Evolutionary conservation across 208 protist genomes (phyloP), one percentile per base, ranked within the genome.

Genomic region (Trypanosoma melophagium): DNA sequence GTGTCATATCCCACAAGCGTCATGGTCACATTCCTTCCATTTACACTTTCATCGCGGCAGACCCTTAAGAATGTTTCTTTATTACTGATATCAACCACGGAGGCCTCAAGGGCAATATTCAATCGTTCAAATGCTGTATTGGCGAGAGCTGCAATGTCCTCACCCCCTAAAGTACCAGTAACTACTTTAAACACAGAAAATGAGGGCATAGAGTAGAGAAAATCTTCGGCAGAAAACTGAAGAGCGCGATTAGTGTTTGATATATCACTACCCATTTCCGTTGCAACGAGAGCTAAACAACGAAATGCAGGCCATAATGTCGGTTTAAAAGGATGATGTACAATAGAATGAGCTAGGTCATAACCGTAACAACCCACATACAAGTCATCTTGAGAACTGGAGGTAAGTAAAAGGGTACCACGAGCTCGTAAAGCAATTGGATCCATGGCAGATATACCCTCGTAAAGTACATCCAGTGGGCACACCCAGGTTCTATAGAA

Each of bases 261-360:
- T 69, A 79, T 69, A 79, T 73, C 81, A 86, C 83, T n/a, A 49
- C 45, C n/a, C 87, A 97, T 92, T 77, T 95, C 86, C 38, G 92
- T 92, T 60, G 87, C 80, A 22, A 90, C 87, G n/a, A 97, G 81
- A 31, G 92, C 89, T 17, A 95, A 60, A 74, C 86, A 92, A 24
- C 79, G 72, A 74, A 81, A 90, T 22, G 74, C 61, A 22, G 92
- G 69, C 44, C 87, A 94, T 44, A 97, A 85, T 55, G 85, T 92
- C 38, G 83, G 89, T 69, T 87, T 91, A 72, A 97, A 97, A 12
- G 92, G 92, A 76, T 97, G 92, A 66, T 93, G 81, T 54, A 95
- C 86, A 3, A 92, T 71, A 16, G 86, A 77, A 71, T 93, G 87
- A 13, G 77, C 76, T 76, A 94, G 84, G 69, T 95, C 89, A 76